These are phyloP conservation scores for maize (Zea mays) DNA, from an alignment of 176 grass and related monocot genomes.

Conservation along the genomic window Zm-B73-REFERENCE-NAM-5.0 NC_050099.1:185446501-185447000, in stretches of 20 bases:
- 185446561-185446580: no score
- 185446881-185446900: slow-evolving; percentile 99
- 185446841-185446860: slow-evolving; percentile 28
- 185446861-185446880: slow-evolving; percentile 98
- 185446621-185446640: no score
- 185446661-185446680: no score
- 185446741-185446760: neutral
- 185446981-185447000: slow-evolving; percentile 93
- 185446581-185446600: no score
- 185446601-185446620: no score
- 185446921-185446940: slow-evolving; percentile 63
- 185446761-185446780: neutral
- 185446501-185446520: no score
- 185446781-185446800: slow-evolving; percentile 12
- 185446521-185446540: no score
- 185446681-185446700: slow-evolving; percentile 8
- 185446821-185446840: slow-evolving; percentile 29
- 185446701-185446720: neutral
- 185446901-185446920: slow-evolving; percentile 96
- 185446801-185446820: slow-evolving; percentile 1
- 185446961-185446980: slow-evolving; percentile 95
- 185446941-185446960: slow-evolving; percentile 70
- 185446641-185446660: no score
- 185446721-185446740: slow-evolving; percentile 16
- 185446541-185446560: no score